Evolutionary conservation across 805 yeast genomes (phyloP).

Genomic region (Clavispora asparagi): DNA sequence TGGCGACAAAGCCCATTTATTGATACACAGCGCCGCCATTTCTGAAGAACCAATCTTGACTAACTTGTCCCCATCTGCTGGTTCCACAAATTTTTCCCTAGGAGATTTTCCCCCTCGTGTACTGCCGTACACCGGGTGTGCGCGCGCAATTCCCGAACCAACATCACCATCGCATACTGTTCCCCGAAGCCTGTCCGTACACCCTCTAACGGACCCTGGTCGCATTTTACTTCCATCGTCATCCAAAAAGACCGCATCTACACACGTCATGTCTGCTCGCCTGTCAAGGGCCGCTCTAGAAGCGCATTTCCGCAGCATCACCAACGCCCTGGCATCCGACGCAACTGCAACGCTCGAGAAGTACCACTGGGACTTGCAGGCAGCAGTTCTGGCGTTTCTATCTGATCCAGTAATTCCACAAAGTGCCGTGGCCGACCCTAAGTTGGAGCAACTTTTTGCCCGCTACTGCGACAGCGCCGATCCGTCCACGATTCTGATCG

Average conservation of each 20-base stretch:
- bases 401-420: constrained; percentile 15
- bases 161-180: neutral
- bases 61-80: too few species aligned
- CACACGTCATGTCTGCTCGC: neutral
- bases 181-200: neutral
- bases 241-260: too few species aligned
- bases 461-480: constrained; percentile 24
- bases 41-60: too few species aligned
- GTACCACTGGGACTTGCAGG: constrained; percentile 24
- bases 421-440: neutral
- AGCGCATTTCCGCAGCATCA: constrained; percentile 35
- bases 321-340: constrained; percentile 29
- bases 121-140: neutral
- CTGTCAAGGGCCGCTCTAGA: constrained; percentile 10
- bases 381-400: constrained; percentile 22
- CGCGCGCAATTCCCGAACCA: neutral
- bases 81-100: too few species aligned
- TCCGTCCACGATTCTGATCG: constrained; percentile 53
- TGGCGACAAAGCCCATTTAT: too few species aligned
- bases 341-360: constrained; percentile 34
- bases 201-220: too few species aligned
- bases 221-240: too few species aligned
- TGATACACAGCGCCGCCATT: too few species aligned
- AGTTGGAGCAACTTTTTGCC: neutral
- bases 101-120: too few species aligned